Base-by-base conservation (phyloP, 108 stramenopile genomes). In the Cyclotella kingstonii region DNA sequence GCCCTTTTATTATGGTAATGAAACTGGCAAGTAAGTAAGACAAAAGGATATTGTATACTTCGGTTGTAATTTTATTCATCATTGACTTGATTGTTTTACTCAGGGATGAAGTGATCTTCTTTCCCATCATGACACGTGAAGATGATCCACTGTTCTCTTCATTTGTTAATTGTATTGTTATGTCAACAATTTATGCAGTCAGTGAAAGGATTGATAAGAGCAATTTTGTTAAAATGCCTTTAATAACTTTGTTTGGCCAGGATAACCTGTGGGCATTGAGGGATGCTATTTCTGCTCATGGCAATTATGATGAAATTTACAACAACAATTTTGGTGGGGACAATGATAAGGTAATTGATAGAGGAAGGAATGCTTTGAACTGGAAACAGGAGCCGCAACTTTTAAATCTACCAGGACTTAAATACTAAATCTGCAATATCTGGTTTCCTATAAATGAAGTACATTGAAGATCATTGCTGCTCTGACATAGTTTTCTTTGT, bases 131-230 rank as follows among this genome's bases (percentile, higher is more conserved):
- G 14, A 79, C 78, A 5, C 45, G 54, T n/a, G 43, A 78, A 57
- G 54, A 70, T 48, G 81, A 82, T 53, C 40, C 33, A 7, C 15
- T 55, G 38, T 82, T 77, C 69, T 56, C 77, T 39, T 54, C 65
- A n/a, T 82, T 79, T 60, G 77, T 78, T 5, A 63, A 61, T 34
- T 78, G 74, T 64, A 57, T 82, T 1, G 68, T 82, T 12, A n/a
- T 23, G 12, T 36, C 60, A 9, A 78, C 67, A 18, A 28, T 82
- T 31, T 71, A 68, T 59, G 77, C 81, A 1, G 69, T 70, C 36
- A 65, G 76, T 38, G 14, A 71, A 38, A 60, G 54, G 3, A 76
- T 82, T 27, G 66, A 57, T 0, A 26, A 43, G 46, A 48, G 61
- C 8, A 49, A 46, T 10, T 19, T 53, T 15, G 14, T 18, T n/a